Evolutionary conservation across 2,329 filamentous ascomycete genomes (phyloP).

Genomic region (Fonsecaea pedrosoi): DNA sequence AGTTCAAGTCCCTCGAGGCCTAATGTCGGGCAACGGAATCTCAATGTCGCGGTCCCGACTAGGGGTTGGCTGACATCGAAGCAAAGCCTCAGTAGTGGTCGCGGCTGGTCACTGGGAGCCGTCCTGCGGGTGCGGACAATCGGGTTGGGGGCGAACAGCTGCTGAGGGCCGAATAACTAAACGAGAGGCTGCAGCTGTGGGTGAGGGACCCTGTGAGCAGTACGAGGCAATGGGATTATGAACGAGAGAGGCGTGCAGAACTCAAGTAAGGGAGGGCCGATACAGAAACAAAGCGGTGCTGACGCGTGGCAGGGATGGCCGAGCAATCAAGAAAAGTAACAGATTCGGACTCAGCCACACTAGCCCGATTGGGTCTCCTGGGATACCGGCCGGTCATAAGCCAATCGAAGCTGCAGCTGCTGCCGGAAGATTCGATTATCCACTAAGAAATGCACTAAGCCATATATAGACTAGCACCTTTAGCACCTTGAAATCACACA

Average conservation of each 20-base stretch:
- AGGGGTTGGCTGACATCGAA: neutral
- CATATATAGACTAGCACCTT: neutral
- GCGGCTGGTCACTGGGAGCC: neutral
- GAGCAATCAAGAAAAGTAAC: conserved; percentile 15
- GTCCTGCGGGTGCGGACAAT: neutral
- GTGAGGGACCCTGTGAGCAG: conserved; percentile 22
- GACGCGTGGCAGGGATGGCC: conserved; percentile 27
- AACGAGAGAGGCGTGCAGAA: neutral
- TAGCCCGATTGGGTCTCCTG: neutral
- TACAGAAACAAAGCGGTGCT: conserved; percentile 14
- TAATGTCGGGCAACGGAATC: neutral
- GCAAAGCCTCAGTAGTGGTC: neutral
- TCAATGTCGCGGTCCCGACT: neutral
- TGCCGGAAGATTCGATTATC: neutral
- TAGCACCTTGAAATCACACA: neutral
- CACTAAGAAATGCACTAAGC: neutral
- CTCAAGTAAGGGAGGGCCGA: neutral
- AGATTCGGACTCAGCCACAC: conserved; percentile 4
- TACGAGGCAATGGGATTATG: neutral
- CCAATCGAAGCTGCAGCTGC: neutral
- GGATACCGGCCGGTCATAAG: neutral
- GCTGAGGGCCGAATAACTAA: neutral
- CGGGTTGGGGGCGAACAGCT: conserved; percentile 7
- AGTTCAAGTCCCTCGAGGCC: neutral
- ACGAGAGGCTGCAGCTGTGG: conserved; percentile 3